phyloP scores from a whole-genome alignment of 192 early-diverging fungal species.

The Entomortierella lignicola region DNA sequence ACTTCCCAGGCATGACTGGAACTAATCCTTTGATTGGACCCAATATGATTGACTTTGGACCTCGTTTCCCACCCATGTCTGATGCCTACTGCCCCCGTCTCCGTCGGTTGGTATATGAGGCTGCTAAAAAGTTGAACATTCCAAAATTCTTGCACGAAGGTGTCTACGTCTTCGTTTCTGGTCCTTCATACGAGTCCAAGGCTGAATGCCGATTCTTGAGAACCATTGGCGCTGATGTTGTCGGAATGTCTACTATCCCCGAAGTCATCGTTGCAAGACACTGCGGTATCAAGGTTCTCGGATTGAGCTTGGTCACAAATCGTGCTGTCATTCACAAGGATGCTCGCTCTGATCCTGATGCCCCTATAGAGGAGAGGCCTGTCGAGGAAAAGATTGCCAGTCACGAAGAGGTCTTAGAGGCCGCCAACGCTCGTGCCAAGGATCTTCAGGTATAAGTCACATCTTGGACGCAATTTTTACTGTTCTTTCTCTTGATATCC shows the following conservation, averaged over 20 bases:
- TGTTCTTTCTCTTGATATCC: background rate
- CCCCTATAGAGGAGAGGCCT: slow-evolving; percentile 40
- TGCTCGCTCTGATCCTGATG: slow-evolving; percentile 57
- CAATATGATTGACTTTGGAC: slow-evolving; percentile 84
- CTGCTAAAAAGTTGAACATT: slow-evolving; percentile 62
- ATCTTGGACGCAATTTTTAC: background rate
- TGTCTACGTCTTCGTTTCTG: slow-evolving; percentile 84
- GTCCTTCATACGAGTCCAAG: slow-evolving; percentile 92
- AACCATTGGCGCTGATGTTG: slow-evolving; percentile 78
- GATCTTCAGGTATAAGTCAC: slow-evolving; percentile 64
- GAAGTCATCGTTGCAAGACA: slow-evolving; percentile 91
- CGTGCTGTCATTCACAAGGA: slow-evolving; percentile 60
- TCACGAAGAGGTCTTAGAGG: slow-evolving; percentile 80
- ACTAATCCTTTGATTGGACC: slow-evolving; percentile 87
- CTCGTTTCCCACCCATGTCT: slow-evolving; percentile 87
- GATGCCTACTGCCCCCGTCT: slow-evolving; percentile 87
- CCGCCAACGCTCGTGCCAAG: slow-evolving; percentile 59
- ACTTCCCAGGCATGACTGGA: slow-evolving; percentile 78
- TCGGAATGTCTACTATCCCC: slow-evolving; percentile 92
- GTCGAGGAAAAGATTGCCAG: slow-evolving; percentile 60
- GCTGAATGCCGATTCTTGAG: slow-evolving; percentile 84
- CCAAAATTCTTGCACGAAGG: slow-evolving; percentile 77
- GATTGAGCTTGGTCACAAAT: slow-evolving; percentile 85
- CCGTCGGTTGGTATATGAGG: slow-evolving; percentile 76
- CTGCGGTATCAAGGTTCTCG: slow-evolving; percentile 83